Evolutionary conservation across 805 yeast genomes (phyloP).

Genomic region (Nakazawaea wickerhamii): DNA sequence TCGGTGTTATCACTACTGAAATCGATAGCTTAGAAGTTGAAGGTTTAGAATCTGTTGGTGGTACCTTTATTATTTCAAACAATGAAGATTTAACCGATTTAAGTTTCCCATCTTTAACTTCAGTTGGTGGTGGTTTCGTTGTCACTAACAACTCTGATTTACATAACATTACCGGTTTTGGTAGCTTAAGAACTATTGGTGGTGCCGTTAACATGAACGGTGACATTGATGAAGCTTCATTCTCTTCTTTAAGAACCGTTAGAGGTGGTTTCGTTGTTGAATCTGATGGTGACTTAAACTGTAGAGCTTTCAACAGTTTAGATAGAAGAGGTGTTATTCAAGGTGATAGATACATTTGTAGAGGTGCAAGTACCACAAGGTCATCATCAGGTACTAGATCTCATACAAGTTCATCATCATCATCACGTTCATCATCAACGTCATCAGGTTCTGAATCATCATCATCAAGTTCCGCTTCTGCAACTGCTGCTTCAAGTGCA

Average conservation of each 20-base stretch:
- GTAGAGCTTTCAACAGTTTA: constrained; percentile 67
- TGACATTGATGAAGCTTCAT: constrained; percentile 72
- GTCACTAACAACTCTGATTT: constrained; percentile 81
- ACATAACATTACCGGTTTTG: constrained; percentile 64
- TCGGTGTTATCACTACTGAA: constrained; percentile 73
- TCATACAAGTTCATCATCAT: constrained; percentile 22
- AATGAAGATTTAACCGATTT: constrained; percentile 69
- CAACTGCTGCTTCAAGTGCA: constrained; percentile 27
- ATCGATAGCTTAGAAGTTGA: constrained; percentile 51
- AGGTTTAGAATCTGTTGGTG: constrained; percentile 62
- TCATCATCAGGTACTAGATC: constrained; percentile 38
- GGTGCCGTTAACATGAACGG: constrained; percentile 88
- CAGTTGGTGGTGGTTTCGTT: constrained; percentile 90
- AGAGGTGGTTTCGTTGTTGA: constrained; percentile 89
- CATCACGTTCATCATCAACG: constrained; percentile 17
- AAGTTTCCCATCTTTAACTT: constrained; percentile 63
- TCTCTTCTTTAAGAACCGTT: constrained; percentile 69
- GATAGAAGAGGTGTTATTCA: constrained; percentile 77
- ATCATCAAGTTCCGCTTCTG: constrained; percentile 36
- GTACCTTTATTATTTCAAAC: constrained; percentile 67
- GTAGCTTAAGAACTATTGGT: constrained; percentile 63
- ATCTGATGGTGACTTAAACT: constrained; percentile 72
- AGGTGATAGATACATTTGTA: constrained; percentile 83
- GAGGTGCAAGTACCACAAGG: constrained; percentile 43
- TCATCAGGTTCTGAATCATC: constrained; percentile 22